A percentile compares a stretch with the other conserved stretches of the same genome.
Evolutionary conservation across 2,329 filamentous ascomycete genomes (phyloP).

Genomic region (Aspergillus sclerotialis): DNA sequence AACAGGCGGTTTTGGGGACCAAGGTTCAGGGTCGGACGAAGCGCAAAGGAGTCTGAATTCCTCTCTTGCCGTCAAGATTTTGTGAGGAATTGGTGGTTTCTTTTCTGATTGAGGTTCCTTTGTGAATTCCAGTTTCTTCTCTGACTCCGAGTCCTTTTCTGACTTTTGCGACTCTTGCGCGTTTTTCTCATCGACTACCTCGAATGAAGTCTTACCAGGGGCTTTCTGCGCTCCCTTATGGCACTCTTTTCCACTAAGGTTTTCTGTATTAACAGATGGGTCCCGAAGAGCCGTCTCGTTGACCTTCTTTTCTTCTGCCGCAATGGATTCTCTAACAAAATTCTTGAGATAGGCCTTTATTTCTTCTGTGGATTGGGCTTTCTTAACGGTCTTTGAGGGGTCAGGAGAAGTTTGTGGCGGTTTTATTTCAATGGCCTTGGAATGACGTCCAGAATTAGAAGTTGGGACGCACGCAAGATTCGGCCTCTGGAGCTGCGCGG

Average conservation of each 20-base stretch:
- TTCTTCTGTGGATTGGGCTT: conserved; percentile 5
- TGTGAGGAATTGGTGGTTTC: neutral
- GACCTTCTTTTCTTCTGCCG: neutral
- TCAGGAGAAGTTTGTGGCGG: neutral
- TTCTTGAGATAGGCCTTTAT: conserved; percentile 4
- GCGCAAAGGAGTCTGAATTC: neutral
- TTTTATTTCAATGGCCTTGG: neutral
- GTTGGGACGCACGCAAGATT: neutral
- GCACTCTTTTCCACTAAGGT: neutral
- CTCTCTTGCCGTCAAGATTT: neutral
- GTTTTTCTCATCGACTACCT: too few relatives aligned
- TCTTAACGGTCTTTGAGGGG: conserved; percentile 1
- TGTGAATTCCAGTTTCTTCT: too few relatives aligned
- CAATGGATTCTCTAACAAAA: conserved; percentile 4
- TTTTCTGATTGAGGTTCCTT: too few relatives aligned
- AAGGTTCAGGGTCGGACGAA: too few relatives aligned
- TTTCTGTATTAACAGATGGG: neutral
- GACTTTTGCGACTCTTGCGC: neutral
- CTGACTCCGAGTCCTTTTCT: too few relatives aligned
- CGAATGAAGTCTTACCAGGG: too few relatives aligned
- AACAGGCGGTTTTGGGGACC: neutral
- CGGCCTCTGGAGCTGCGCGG: neutral
- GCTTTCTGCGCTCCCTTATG: too few relatives aligned
- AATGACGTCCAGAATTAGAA: neutral
- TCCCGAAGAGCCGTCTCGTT: conserved; percentile 1